phyloP scores from a whole-genome alignment of 2,329 filamentous ascomycete genomes.

The Paraphaeosphaeria minitans region DNA sequence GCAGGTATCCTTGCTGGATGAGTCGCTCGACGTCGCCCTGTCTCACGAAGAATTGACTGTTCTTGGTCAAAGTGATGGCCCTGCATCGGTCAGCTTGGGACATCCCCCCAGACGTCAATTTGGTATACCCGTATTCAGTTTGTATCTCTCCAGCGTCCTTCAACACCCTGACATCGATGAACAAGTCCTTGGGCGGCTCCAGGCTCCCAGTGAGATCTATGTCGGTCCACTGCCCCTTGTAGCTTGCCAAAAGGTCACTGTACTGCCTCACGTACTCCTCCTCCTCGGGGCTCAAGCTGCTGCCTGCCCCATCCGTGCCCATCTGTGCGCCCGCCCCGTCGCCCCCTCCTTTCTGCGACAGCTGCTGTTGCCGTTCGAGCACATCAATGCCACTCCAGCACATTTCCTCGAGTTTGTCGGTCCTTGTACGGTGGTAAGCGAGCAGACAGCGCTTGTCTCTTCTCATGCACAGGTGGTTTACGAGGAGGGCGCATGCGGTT shows the following conservation, averaged over 20 bases:
- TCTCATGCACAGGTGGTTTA: slow-evolving; percentile 93
- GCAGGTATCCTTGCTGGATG: slow-evolving; percentile 92
- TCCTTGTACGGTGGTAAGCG: slow-evolving; percentile 88
- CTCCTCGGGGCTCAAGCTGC: slow-evolving; percentile 90
- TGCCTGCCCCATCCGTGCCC: slow-evolving; percentile 60
- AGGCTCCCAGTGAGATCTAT: slow-evolving; percentile 93
- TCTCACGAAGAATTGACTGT: slow-evolving; percentile 96
- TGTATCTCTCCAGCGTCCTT: slow-evolving; percentile 98
- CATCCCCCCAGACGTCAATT: neutral
- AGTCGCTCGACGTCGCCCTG: slow-evolving; percentile 94
- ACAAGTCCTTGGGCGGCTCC: slow-evolving; percentile 91
- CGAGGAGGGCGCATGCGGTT: slow-evolving; percentile 84
- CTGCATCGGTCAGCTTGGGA: slow-evolving; percentile 53
- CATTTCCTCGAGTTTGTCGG: slow-evolving; percentile 89
- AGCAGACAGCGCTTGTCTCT: slow-evolving; percentile 95
- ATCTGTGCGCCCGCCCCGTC: slow-evolving; percentile 39
- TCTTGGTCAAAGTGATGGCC: slow-evolving; percentile 94
- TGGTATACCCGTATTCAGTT: slow-evolving; percentile 90
- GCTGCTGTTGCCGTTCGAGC: slow-evolving; percentile 67
- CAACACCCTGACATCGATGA: slow-evolving; percentile 93
- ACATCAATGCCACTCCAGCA: slow-evolving; percentile 91
- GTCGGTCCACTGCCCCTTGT: slow-evolving; percentile 98
- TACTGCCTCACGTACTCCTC: slow-evolving; percentile 96
- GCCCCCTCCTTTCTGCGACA: slow-evolving; percentile 15
- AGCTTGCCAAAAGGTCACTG: slow-evolving; percentile 88